Evolutionary conservation across 2,329 filamentous ascomycete species (phyloP).

Genomic region (Bipolaris oryzae): DNA sequence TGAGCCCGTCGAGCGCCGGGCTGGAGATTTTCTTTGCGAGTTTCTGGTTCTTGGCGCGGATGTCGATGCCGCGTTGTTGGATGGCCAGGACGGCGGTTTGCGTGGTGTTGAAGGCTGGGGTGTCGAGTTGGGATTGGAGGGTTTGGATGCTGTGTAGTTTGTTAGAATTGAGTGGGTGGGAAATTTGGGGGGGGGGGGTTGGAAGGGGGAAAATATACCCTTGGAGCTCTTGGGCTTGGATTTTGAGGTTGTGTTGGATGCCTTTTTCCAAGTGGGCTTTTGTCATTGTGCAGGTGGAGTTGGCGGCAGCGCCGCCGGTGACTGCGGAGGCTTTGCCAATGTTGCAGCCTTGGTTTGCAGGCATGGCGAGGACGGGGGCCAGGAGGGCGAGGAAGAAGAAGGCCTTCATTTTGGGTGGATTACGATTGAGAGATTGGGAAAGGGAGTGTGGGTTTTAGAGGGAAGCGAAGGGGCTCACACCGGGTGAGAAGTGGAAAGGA

Average conservation of each 20-base stretch:
- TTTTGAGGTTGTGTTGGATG: constrained; percentile 29
- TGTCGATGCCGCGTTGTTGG: constrained; percentile 25
- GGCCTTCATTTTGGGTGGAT: constrained; percentile 12
- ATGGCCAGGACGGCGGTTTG: constrained; percentile 12
- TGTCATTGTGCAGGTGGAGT: neutral
- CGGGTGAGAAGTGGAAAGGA: neutral
- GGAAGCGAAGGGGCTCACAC: neutral
- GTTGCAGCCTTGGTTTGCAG: neutral
- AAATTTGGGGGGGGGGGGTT: no score
- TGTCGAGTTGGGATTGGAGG: constrained; percentile 7
- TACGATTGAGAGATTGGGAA: neutral
- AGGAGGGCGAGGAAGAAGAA: constrained; percentile 10
- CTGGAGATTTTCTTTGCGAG: constrained; percentile 25
- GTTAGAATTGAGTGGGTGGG: neutral
- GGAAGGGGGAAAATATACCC: constrained; percentile 7
- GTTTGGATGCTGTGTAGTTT: constrained; percentile 14
- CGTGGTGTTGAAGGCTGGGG: neutral
- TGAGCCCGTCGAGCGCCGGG: constrained; percentile 21
- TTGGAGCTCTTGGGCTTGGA: constrained; percentile 29
- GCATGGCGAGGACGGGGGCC: neutral
- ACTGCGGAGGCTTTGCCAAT: neutral
- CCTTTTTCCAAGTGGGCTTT: constrained; percentile 17
- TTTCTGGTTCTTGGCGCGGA: constrained; percentile 28
- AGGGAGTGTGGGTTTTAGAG: neutral
- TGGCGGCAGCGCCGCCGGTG: neutral